Conservation (phyloP, 192 early-diverging fungal genomes). For the Chytriomyces hyalinus region DNA sequence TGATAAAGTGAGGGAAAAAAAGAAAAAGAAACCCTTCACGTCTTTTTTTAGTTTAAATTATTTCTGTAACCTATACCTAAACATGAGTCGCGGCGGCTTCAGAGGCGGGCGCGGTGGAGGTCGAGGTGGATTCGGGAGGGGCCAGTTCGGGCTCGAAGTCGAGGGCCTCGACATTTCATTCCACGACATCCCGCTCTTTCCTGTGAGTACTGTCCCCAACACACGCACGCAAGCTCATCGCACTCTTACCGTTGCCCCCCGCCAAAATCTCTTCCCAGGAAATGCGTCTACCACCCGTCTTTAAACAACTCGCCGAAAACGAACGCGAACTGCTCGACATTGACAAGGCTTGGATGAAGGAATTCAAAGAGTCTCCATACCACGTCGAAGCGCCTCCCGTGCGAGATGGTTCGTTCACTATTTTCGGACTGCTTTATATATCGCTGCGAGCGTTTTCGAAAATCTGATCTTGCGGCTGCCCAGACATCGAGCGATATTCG, state of each 20-base stretch:
- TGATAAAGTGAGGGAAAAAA: slow-evolving; percentile 10
- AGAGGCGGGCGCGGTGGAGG: slow-evolving; percentile 23
- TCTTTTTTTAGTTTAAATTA: neutral
- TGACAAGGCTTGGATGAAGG: slow-evolving; percentile 21
- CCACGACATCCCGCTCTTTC: slow-evolving; percentile 35
- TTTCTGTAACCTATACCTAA: slow-evolving; percentile 29
- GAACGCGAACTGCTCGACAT: slow-evolving; percentile 28
- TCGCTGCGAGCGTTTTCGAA: neutral
- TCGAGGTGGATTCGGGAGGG: neutral
- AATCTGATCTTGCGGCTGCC: neutral
- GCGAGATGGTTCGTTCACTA: slow-evolving; percentile 18
- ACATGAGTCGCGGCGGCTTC: slow-evolving; percentile 29
- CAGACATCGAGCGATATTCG: slow-evolving; percentile 38
- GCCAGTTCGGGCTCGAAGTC: neutral
- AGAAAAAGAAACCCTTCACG: neutral
- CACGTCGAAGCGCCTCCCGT: slow-evolving; percentile 28
- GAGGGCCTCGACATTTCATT: slow-evolving; percentile 34
- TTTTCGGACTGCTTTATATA: neutral
- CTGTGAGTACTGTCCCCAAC: neutral
- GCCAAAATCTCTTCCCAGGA: slow-evolving; percentile 10
- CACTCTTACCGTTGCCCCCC: neutral
- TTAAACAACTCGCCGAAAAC: neutral
- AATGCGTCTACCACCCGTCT: slow-evolving; percentile 27
- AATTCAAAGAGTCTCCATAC: slow-evolving; percentile 33
- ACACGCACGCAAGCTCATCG: neutral